Base-by-base conservation (phyloP, 768 basidiomycete genomes). In the Pleurotus eryngii region DNA sequence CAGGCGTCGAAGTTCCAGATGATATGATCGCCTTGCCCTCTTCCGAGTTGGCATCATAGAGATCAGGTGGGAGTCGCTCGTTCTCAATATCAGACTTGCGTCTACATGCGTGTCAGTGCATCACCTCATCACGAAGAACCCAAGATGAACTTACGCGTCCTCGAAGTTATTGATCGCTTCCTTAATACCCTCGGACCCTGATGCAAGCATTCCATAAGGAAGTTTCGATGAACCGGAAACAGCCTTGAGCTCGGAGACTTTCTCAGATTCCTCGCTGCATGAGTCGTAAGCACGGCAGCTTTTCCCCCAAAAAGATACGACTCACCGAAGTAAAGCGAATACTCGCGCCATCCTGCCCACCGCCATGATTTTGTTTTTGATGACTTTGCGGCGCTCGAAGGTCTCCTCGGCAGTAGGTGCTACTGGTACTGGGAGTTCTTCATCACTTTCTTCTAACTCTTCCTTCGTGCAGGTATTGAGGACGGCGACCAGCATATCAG, bases 81-180 rank as follows among this genome's bases (percentile, higher is more conserved):
- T 98, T 98, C 74, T 98, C 96, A 63, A 98, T 98, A 77, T 98
- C 97, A 45, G 91, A 93, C 76, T 95, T 95, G 59, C 95, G 93
- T 42, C 94, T 95, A 50, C 22, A 35, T 56, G 46, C 30, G 30
- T 35, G 30, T 35, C 30, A 35, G 30, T 4, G 4, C 30, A 35
- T 35, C 30, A 35, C 11, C 30, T 35, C 30, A 35, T 35, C 30
- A 20, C 26, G 18, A 11, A 46, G 46, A 42, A 38, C 27, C 49
- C n/a, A 22, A 4, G 53, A 45, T 43, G 39, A 38, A 88, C 94
- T 61, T 76, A 95, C 93, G 97, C 97, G 68, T 98, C 96, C 14
- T 92, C 91, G 71, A 98, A 99, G 59, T 88, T 88, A 57, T 83
- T 86, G 63, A 98, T 98, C 35, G 91, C 89, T 57, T 98, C 92